Evolutionary conservation across 2,329 filamentous ascomycete genomes (phyloP).

Genomic region (Dothidotthia symphoricarpi): DNA sequence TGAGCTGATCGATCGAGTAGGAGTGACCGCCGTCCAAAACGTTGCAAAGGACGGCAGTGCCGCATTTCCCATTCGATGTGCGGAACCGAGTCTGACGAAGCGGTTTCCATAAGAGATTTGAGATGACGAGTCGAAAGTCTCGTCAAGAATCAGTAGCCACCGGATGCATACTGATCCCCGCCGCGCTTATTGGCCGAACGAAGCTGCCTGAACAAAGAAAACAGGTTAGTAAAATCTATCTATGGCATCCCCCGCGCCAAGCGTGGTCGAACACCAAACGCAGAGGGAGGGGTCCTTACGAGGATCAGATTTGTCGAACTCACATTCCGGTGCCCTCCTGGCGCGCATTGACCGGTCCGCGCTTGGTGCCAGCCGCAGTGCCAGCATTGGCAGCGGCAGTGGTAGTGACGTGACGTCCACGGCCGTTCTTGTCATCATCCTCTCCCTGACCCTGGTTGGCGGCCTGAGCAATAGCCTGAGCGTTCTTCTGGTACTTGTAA

Average conservation of each 20-base stretch:
- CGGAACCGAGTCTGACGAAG: conserved; percentile 28
- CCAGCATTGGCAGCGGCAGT: conserved; percentile 65
- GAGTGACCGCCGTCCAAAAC: conserved; percentile 40
- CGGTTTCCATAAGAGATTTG: conserved; percentile 41
- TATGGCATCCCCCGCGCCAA: conserved; percentile 64
- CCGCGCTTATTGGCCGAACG: conserved; percentile 54
- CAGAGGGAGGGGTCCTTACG: conserved; percentile 87
- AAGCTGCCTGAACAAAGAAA: conserved; percentile 49
- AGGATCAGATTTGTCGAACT: conserved; percentile 76
- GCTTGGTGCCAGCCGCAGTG: conserved; percentile 62
- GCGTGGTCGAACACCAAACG: conserved; percentile 77
- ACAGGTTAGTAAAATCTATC: conserved; percentile 49
- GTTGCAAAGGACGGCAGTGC: conserved; percentile 43
- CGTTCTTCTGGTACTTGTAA: conserved; percentile 99
- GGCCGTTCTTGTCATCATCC: conserved; percentile 74
- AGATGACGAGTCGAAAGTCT: conserved; percentile 43
- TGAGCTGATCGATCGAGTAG: conserved; percentile 39
- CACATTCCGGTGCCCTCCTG: conserved; percentile 95
- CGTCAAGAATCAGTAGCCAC: conserved; percentile 50
- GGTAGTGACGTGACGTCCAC: conserved; percentile 55
- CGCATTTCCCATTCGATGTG: conserved; percentile 47
- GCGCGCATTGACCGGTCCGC: conserved; percentile 71
- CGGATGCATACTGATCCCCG: conserved; percentile 49
- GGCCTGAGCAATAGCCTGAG: conserved; percentile 86
- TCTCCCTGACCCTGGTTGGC: conserved; percentile 63